phyloP scores from a whole-genome alignment of 805 yeast genomes.

The Teunomyces atbi region DNA sequence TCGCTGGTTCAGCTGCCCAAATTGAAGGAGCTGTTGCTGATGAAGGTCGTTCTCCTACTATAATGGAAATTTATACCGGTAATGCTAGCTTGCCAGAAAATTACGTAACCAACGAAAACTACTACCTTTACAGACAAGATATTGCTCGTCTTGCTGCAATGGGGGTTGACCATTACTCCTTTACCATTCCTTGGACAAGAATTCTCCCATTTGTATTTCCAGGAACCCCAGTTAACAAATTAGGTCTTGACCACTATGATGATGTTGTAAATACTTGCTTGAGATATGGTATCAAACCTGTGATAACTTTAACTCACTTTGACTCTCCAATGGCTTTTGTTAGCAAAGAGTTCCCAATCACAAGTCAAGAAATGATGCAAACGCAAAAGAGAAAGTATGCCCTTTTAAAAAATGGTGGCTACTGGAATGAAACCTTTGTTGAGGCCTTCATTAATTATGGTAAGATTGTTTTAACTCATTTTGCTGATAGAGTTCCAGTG shows the following conservation, averaged over 20 bases:
- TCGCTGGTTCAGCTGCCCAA: slow-evolving; percentile 34
- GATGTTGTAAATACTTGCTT: slow-evolving; percentile 19
- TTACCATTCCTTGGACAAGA: slow-evolving; percentile 35
- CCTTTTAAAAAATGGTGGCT: slow-evolving; percentile 23
- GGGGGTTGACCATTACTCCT: slow-evolving; percentile 30
- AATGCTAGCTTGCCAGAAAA: slow-evolving; percentile 15
- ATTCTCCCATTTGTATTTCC: slow-evolving; percentile 29
- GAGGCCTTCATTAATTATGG: slow-evolving; percentile 33
- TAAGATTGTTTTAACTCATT: slow-evolving; percentile 26
- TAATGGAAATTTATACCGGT: slow-evolving; percentile 21
- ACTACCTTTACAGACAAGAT: slow-evolving; percentile 33
- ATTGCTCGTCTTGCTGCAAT: slow-evolving; percentile 28
- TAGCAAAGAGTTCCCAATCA: background rate
- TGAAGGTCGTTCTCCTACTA: slow-evolving; percentile 30
- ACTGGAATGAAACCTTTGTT: slow-evolving; percentile 21
- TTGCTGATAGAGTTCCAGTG: slow-evolving; percentile 26
- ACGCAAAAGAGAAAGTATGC: slow-evolving; percentile 3
- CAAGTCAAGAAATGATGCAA: background rate
- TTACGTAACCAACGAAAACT: slow-evolving; percentile 27
- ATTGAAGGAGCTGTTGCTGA: slow-evolving; percentile 35
- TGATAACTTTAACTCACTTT: slow-evolving; percentile 33
- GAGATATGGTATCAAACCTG: slow-evolving; percentile 21
- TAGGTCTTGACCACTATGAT: slow-evolving; percentile 23
- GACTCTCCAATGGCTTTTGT: slow-evolving; percentile 24
- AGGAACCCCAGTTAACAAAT: slow-evolving; percentile 26